These are phyloP conservation scores for Spergularia azorica DNA, from an alignment of 179 eudicot genomes.

Conservation along the genomic window DNA sequence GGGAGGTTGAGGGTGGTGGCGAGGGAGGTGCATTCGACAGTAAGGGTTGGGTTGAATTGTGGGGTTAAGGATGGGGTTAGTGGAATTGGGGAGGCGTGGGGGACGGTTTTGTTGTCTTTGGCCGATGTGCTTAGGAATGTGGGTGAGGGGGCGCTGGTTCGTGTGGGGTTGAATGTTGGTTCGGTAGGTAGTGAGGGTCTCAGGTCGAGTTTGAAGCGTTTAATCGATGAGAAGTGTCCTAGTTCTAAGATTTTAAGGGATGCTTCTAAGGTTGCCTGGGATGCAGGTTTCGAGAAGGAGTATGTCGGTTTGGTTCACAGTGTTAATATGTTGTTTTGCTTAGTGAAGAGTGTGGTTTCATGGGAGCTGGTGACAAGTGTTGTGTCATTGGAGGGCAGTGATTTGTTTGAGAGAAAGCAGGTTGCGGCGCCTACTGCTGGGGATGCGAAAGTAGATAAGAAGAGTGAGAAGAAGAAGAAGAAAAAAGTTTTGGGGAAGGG, in stretches of 20 bases:
- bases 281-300: constrained; percentile 43
- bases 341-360: constrained; percentile 46
- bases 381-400: constrained; percentile 58
- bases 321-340: constrained; percentile 41
- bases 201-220: constrained; percentile 30
- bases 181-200: constrained; percentile 38
- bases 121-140: constrained; percentile 40
- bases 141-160: constrained; percentile 51
- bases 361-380: constrained; percentile 74
- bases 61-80: constrained; percentile 28
- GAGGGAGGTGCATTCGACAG: constrained; percentile 55
- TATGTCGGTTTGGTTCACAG: constrained; percentile 50
- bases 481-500: constrained; percentile 84
- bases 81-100: constrained; percentile 38
- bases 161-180: constrained; percentile 40
- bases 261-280: constrained; percentile 27
- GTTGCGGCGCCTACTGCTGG: constrained; percentile 30
- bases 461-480: constrained; percentile 48
- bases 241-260: constrained; percentile 32
- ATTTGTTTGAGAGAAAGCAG: constrained; percentile 26
- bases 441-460: constrained; percentile 41
- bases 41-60: constrained; percentile 57
- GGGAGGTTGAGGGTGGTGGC: constrained; percentile 62
- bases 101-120: constrained; percentile 37
- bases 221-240: constrained; percentile 45